Evolutionary conservation across 2,329 filamentous ascomycete species (phyloP).

Genomic region (Diaporthe sp.): DNA sequence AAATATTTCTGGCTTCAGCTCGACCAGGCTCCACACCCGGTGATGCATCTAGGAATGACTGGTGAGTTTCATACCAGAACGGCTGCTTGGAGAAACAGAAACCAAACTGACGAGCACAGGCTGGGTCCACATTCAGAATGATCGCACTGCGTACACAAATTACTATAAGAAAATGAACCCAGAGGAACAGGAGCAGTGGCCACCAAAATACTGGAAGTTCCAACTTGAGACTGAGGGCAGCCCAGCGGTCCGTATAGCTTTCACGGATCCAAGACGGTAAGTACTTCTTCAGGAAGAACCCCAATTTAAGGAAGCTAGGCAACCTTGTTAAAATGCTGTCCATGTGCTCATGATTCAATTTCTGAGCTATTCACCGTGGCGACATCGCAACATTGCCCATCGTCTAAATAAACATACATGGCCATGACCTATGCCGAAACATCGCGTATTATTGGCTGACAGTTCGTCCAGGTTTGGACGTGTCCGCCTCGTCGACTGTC

Average conservation of each 20-base stretch:
- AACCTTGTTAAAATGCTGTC: background rate
- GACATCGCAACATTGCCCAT: background rate
- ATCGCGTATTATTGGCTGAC: background rate
- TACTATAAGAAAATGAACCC: slow-evolving; percentile 82
- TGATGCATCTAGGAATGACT: slow-evolving; percentile 89
- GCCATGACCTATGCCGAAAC: background rate
- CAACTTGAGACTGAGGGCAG: slow-evolving; percentile 73
- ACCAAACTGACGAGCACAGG: slow-evolving; percentile 64
- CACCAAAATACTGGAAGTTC: slow-evolving; percentile 92
- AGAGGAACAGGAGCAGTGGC: slow-evolving; percentile 77
- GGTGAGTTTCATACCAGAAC: slow-evolving; percentile 51
- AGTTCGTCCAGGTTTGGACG: slow-evolving; percentile 67
- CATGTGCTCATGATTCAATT: background rate
- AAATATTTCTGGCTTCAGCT: slow-evolving; percentile 94
- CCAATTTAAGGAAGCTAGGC: too few species aligned
- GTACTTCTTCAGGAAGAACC: background rate
- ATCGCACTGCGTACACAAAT: slow-evolving; percentile 81
- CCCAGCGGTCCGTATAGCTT: slow-evolving; percentile 74
- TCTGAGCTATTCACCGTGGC: too few species aligned
- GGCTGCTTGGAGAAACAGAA: slow-evolving; percentile 43
- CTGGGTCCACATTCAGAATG: slow-evolving; percentile 89
- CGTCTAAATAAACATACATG: background rate
- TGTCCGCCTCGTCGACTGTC: slow-evolving; percentile 85
- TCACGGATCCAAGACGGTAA: slow-evolving; percentile 81
- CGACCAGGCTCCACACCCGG: slow-evolving; percentile 83